Conservation (phyloP, 2,329 filamentous ascomycete species). For the Calonectria montana region DNA sequence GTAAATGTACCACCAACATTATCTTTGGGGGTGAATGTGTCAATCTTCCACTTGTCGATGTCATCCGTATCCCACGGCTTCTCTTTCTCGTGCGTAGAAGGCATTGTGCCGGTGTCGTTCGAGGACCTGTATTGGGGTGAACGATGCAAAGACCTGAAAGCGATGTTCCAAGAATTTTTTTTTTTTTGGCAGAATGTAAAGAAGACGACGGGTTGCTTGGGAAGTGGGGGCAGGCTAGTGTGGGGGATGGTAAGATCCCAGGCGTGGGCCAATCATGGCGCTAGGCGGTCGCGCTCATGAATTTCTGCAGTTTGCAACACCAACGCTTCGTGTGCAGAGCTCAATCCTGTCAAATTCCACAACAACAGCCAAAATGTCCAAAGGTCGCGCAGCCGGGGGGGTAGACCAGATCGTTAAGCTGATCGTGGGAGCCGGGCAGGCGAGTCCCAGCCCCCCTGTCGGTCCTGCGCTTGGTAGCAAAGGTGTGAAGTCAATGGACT, state of each 20-base stretch:
- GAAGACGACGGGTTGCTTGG: constrained; percentile 12
- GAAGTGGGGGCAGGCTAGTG: constrained; percentile 31
- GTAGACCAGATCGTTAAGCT: constrained; percentile 90
- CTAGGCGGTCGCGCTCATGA: constrained; percentile 29
- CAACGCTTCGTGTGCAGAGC: constrained; percentile 17
- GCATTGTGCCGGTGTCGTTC: constrained; percentile 66
- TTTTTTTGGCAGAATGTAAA: constrained; percentile 36
- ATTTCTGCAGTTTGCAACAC: constrained; percentile 42
- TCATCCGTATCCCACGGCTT: constrained; percentile 98
- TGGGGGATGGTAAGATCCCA: constrained; percentile 28
- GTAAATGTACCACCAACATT: constrained; percentile 87
- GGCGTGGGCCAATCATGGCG: constrained; percentile 37
- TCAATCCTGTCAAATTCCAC: constrained; percentile 22
- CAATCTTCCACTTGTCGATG: constrained; percentile 96
- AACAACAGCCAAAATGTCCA: constrained; percentile 61
- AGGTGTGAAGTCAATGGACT: constrained; percentile 99
- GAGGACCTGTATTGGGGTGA: not conserved
- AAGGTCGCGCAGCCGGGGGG: constrained; percentile 53
- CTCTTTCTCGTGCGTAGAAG: constrained; percentile 87
- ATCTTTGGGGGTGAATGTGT: constrained; percentile 86
- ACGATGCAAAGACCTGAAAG: constrained; percentile 13
- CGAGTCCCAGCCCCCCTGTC: constrained; percentile 93
- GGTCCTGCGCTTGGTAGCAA: constrained; percentile 96
- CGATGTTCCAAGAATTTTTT: constrained; percentile 40
- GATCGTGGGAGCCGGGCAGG: constrained; percentile 96